Conservation (phyloP, 768 basidiomycete genomes). For the Fomitopsis serialis region DNA sequence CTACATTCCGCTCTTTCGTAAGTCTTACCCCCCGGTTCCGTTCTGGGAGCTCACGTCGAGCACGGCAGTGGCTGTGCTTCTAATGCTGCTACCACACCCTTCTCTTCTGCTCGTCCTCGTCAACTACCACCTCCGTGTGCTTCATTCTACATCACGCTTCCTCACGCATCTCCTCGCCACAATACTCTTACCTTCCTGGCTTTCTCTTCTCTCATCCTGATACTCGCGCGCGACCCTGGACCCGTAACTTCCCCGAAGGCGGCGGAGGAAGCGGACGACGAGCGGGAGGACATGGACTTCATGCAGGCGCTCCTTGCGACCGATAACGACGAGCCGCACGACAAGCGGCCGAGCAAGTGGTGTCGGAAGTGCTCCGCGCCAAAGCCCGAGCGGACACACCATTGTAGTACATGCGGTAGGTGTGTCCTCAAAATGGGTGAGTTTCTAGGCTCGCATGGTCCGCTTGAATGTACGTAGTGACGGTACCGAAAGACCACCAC, state of each 20-base stretch:
- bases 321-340: conserved; percentile 31
- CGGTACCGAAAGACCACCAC: conserved; percentile 60
- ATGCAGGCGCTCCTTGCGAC: conserved; percentile 55
- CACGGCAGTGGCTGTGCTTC: conserved; percentile 37
- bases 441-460: conserved; percentile 17
- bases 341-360: conserved; percentile 43
- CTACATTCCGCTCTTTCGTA: conserved; percentile 14
- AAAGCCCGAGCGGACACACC: conserved; percentile 77
- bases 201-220: conserved; percentile 68
- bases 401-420: conserved; percentile 62
- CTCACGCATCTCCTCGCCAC: conserved; percentile 49
- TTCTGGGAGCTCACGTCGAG: background rate
- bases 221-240: conserved; percentile 72
- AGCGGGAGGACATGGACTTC: conserved; percentile 37
- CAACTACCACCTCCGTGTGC: conserved; percentile 56
- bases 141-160: conserved; percentile 43
- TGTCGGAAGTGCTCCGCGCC: conserved; percentile 77
- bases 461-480: background rate
- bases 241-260: conserved; percentile 31
- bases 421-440: conserved; percentile 84
- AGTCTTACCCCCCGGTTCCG: too few species aligned
- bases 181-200: conserved; percentile 62
- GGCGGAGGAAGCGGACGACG: conserved; percentile 4
- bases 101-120: conserved; percentile 65
- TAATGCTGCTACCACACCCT: conserved; percentile 71